Conservation (phyloP, 805 yeast genomes). For the Cyberlindnera mrakii region DNA sequence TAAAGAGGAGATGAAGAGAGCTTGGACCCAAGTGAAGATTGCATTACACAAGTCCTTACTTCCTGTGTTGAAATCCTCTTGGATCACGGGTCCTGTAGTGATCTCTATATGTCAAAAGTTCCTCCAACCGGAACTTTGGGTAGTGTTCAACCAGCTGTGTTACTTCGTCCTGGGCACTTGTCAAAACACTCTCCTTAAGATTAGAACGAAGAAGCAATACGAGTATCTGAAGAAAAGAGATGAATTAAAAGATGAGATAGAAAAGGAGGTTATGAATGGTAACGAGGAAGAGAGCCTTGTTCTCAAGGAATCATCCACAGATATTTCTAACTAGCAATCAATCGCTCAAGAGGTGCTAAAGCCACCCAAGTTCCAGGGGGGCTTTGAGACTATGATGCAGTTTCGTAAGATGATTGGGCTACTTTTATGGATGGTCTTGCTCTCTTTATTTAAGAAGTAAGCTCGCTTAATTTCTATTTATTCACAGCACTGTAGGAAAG, state of each 20-base stretch:
- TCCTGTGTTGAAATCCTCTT: conserved; percentile 44
- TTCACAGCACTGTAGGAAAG: too few species aligned
- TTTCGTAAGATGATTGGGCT: conserved; percentile 6
- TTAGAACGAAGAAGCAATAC: conserved; percentile 22
- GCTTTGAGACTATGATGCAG: conserved; percentile 1
- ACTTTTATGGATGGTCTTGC: conserved; percentile 6
- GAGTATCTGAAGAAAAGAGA: conserved; percentile 17
- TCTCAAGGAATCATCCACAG: conserved; percentile 1
- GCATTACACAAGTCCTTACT: conserved; percentile 36
- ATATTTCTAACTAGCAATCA: conserved; percentile 1
- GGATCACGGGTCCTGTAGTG: conserved; percentile 47
- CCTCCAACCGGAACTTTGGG: conserved; percentile 56
- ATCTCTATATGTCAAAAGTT: conserved; percentile 51
- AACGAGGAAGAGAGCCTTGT: conserved; percentile 9
- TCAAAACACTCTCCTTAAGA: conserved; percentile 51
- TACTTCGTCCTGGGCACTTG: conserved; percentile 56
- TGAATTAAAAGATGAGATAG: conserved; percentile 16
- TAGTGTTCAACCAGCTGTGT: conserved; percentile 51
- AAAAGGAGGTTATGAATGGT: conserved; percentile 7
- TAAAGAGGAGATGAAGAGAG: conserved; percentile 12
- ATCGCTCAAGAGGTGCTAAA: background rate
- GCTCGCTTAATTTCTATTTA: too few species aligned
- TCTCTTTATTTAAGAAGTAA: background rate
- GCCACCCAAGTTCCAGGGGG: background rate
- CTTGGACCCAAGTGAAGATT: conserved; percentile 15